Conservation (phyloP, 2,329 filamentous ascomycete genomes). For the Apiospora hydei region DNA sequence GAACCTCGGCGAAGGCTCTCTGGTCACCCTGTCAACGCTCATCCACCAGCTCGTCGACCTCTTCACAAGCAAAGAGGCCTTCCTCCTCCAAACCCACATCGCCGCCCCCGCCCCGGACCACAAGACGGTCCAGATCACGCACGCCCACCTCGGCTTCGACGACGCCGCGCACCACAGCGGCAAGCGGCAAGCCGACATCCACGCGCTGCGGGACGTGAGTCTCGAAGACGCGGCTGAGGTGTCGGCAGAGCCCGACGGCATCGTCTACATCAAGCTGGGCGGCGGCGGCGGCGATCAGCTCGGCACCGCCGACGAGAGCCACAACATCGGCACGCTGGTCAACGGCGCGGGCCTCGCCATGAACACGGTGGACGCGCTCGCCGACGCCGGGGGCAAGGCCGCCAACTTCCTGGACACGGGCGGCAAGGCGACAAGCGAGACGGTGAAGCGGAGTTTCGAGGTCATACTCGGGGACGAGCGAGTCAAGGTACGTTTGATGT, state of each 20-base stretch:
- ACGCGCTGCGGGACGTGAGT: slow-evolving; percentile 60
- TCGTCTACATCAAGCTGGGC: slow-evolving; percentile 75
- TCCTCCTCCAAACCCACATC: slow-evolving; percentile 62
- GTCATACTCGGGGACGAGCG: slow-evolving; percentile 75
- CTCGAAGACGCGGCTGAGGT: slow-evolving; percentile 63
- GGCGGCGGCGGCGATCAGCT: slow-evolving; percentile 45
- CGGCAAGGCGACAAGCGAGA: slow-evolving; percentile 84
- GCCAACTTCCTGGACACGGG: slow-evolving; percentile 92
- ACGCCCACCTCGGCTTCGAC: slow-evolving; percentile 70
- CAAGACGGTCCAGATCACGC: slow-evolving; percentile 53
- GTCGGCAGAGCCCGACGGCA: slow-evolving; percentile 72
- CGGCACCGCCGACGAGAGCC: neutral
- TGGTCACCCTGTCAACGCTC: slow-evolving; percentile 54
- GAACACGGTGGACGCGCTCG: slow-evolving; percentile 86
- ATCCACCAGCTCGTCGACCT: slow-evolving; percentile 63
- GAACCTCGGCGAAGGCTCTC: slow-evolving; percentile 54
- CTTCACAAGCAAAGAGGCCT: slow-evolving; percentile 71
- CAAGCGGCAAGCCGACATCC: slow-evolving; percentile 67
- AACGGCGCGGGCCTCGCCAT: slow-evolving; percentile 91
- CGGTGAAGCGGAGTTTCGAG: slow-evolving; percentile 79
- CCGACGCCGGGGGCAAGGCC: slow-evolving; percentile 69
- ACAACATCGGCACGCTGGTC: slow-evolving; percentile 81
- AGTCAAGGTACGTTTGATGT: slow-evolving; percentile 73
- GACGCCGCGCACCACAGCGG: slow-evolving; percentile 71
- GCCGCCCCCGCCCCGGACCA: slow-evolving; percentile 39